A percentile compares a stretch with the other conserved stretches of the same genome.
These are phyloP conservation scores for Phyllosticta citribraziliensis DNA, from an alignment of 2,329 filamentous ascomycete species.

Conservation along the genomic window DNA sequence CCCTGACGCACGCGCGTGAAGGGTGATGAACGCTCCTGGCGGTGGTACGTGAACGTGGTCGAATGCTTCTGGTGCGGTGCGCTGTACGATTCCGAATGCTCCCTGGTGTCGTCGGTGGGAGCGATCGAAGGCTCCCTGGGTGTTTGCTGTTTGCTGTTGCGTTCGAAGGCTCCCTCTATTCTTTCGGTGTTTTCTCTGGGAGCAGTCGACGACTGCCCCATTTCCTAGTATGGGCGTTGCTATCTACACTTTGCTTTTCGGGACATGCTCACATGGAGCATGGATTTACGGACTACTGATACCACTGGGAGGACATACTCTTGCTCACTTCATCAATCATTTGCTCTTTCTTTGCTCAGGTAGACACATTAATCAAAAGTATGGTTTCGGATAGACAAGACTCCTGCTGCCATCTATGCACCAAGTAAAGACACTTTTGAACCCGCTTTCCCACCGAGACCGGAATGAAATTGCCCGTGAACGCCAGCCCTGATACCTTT, in stretches of 20 bases:
- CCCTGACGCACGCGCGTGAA: not conserved
- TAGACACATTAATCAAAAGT: not conserved
- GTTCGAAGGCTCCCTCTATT: not conserved
- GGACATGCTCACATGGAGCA: not conserved
- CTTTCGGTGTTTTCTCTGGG: too few relatives aligned
- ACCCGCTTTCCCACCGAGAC: not conserved
- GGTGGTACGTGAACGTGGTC: not conserved
- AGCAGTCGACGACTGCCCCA: too few relatives aligned
- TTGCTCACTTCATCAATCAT: not conserved
- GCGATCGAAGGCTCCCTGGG: not conserved
- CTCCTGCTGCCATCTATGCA: not conserved
- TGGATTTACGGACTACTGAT: not conserved
- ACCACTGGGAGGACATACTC: not conserved
- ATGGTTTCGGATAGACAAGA: not conserved
- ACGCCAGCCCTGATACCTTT: not conserved
- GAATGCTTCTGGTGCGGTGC: not conserved
- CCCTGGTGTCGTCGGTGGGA: not conserved
- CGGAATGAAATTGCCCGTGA: not conserved
- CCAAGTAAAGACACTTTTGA: not conserved
- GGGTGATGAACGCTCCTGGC: not conserved
- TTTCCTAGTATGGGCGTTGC: too few relatives aligned
- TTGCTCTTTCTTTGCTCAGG: not conserved
- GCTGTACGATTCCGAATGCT: not conserved
- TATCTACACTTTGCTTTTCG: too few relatives aligned
- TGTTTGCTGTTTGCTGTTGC: not conserved